Evolutionary conservation across 2,329 filamentous ascomycete genomes (phyloP).

Genomic region (Hypoxylon rubiginosum): DNA sequence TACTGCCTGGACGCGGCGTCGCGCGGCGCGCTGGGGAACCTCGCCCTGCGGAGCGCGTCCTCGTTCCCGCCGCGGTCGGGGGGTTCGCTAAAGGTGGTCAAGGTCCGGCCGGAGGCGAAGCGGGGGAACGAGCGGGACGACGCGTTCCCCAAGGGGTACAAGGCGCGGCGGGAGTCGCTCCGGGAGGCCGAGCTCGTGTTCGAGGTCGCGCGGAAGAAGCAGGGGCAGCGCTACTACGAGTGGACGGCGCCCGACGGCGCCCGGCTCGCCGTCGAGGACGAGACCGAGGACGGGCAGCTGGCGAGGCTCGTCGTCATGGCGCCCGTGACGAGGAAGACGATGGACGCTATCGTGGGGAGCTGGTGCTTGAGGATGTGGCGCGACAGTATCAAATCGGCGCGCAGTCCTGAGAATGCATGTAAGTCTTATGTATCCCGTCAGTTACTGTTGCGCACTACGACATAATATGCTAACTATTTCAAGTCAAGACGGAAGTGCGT

Average conservation of each 20-base stretch:
- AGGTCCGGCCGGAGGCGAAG: conserved; percentile 28
- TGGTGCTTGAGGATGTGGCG: conserved; percentile 45
- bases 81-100: conserved; percentile 37
- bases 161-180: conserved; percentile 33
- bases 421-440: conserved; percentile 15
- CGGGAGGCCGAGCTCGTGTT: conserved; percentile 42
- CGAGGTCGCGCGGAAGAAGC: conserved; percentile 36
- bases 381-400: conserved; percentile 24
- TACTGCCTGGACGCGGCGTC: conserved; percentile 42
- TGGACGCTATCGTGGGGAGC: conserved; percentile 45
- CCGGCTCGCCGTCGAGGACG: conserved; percentile 44
- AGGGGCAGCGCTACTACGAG: conserved; percentile 40
- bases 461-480: conserved; percentile 12
- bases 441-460: background rate
- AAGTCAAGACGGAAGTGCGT: conserved; percentile 31
- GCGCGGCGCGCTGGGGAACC: conserved; percentile 34
- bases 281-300: conserved; percentile 24
- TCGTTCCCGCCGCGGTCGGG: conserved; percentile 35
- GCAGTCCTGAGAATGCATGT: conserved; percentile 16
- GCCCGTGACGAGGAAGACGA: conserved; percentile 28
- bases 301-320: conserved; percentile 37
- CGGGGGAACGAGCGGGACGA: no score
- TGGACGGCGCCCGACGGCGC: conserved; percentile 38
- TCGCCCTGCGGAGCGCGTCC: conserved; percentile 36
- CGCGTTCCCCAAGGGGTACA: conserved; percentile 43